Evolutionary conservation across 75 land plant species (phyloP).

Genomic region (Pinus tabuliformis): DNA sequence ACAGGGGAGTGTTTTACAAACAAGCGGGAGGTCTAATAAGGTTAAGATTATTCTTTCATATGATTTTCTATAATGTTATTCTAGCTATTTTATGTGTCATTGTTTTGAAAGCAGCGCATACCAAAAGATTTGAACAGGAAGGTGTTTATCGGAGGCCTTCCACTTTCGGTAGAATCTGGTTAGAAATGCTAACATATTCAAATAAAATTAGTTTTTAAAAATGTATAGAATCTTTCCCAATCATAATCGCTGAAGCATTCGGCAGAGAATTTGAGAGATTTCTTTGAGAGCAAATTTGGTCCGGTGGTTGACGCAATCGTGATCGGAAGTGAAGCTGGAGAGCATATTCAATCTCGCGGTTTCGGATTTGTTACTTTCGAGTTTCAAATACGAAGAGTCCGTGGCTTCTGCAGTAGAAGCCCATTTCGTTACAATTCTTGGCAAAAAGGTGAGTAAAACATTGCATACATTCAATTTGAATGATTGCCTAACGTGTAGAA

Average conservation of each 20-base stretch:
- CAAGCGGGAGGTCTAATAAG: neutral
- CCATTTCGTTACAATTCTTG: conserved; percentile 55
- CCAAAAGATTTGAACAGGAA: conserved; percentile 32
- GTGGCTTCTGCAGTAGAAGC: conserved; percentile 48
- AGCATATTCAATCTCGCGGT: conserved; percentile 44
- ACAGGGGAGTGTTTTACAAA: neutral
- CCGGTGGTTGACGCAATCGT: conserved; percentile 62
- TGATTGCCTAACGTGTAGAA: conserved; percentile 9
- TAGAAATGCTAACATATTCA: conserved; percentile 7
- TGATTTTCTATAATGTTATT: neutral
- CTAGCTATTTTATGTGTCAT: neutral
- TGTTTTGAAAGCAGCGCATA: conserved; percentile 1
- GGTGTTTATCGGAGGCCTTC: conserved; percentile 67
- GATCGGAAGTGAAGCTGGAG: conserved; percentile 38
- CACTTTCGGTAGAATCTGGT: conserved; percentile 61
- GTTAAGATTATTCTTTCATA: neutral
- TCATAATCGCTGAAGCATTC: neutral
- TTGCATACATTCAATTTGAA: neutral
- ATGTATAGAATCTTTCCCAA: neutral
- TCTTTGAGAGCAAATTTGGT: conserved; percentile 59
- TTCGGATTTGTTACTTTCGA: conserved; percentile 79
- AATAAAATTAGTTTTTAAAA: neutral
- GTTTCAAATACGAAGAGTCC: conserved; percentile 48
- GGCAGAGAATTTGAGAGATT: conserved; percentile 49
- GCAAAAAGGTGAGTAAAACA: conserved; percentile 39